Conservation (phyloP, 2,329 filamentous ascomycete species). For the Ophiostoma tasmaniense region DNA sequence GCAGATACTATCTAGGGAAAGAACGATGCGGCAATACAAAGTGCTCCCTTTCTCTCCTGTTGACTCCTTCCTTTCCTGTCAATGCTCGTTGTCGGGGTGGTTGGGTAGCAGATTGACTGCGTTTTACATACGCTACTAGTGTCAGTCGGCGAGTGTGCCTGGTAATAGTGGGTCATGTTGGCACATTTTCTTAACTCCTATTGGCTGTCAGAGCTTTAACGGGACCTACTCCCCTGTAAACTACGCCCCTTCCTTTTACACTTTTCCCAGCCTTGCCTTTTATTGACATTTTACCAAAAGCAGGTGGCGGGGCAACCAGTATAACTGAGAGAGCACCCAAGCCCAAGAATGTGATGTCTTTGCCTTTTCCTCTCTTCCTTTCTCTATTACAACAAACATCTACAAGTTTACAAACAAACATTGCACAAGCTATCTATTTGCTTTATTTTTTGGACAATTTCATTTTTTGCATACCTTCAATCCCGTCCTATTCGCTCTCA, state of each 20-base stretch:
- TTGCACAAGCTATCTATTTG: not conserved
- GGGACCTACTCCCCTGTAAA: not conserved
- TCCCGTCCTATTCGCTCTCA: not conserved
- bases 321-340: conserved; percentile 17
- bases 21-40: not conserved
- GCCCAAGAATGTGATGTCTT: not conserved
- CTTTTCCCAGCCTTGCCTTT: conserved; percentile 21
- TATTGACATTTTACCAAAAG: conserved; percentile 21
- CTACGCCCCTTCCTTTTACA: not conserved
- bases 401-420: not conserved
- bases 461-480: not conserved
- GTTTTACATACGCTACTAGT: conserved; percentile 6
- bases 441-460: not conserved
- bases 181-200: not conserved
- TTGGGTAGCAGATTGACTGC: conserved; percentile 10
- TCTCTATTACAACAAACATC: not conserved
- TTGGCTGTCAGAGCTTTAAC: not conserved
- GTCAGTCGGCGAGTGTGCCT: not conserved
- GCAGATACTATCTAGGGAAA: not conserved
- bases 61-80: conserved; percentile 6
- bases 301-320: conserved; percentile 22
- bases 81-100: conserved; percentile 18
- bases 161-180: not conserved
- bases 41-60: not conserved
- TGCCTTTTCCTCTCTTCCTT: not conserved